Evolutionary conservation across 345 rosid genomes (phyloP).

Genomic region (Melastoma malabathricum): DNA sequence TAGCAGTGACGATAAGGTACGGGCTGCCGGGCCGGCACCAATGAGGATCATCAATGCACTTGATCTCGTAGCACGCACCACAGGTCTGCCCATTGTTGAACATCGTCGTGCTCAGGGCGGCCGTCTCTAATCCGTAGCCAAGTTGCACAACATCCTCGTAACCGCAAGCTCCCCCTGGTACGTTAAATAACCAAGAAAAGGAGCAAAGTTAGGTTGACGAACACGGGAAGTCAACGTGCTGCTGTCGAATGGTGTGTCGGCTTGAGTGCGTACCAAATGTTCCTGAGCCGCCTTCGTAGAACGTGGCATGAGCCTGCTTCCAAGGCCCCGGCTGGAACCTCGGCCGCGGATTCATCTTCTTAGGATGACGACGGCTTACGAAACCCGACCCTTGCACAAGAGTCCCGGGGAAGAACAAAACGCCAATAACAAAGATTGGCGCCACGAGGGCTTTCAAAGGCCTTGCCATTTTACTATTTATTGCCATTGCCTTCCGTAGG

Average conservation of each 20-base stretch:
- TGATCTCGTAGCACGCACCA: conserved; percentile 43
- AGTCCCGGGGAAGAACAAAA: neutral
- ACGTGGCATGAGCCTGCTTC: conserved; percentile 37
- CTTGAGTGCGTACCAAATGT: conserved; percentile 20
- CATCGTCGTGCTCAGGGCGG: conserved; percentile 31
- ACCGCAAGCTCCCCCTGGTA: conserved; percentile 39
- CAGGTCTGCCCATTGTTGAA: conserved; percentile 34
- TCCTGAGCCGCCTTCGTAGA: conserved; percentile 32
- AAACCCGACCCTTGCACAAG: neutral
- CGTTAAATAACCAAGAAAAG: too few species aligned
- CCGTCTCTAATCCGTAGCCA: conserved; percentile 35
- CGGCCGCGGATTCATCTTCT: conserved; percentile 2
- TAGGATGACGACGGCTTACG: neutral
- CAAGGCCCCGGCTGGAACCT: conserved; percentile 30
- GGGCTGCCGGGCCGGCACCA: conserved; percentile 47
- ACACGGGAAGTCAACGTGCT: too few species aligned
- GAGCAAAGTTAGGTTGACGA: too few species aligned
- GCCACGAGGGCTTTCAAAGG: neutral
- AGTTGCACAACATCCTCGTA: conserved; percentile 24
- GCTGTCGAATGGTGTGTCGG: too few species aligned
- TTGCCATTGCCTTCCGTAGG: too few species aligned
- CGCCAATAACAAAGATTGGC: neutral
- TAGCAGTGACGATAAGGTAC: conserved; percentile 50
- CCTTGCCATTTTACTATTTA: conserved; percentile 2
- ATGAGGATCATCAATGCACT: conserved; percentile 20